Base-by-base conservation (phyloP, 371 early-diverging fungal genomes). In the Saksenaea oblongispora region DNA sequence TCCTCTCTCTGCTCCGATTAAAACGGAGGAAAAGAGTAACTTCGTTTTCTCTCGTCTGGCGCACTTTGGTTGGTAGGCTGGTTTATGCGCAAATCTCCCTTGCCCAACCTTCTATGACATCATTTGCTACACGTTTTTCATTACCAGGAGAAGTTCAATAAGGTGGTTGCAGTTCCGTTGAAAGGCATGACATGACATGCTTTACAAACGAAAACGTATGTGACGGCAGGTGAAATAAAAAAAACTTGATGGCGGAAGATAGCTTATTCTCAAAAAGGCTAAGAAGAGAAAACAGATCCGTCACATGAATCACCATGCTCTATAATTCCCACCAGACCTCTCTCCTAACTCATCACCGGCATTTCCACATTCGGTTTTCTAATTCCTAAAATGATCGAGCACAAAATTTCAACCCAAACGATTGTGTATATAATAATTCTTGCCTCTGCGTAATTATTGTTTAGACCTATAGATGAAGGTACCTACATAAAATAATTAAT, bases 261-360 rank as follows among this genome's bases (percentile, higher is more conserved):
- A 22, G 3, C 10, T 39, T 47, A 22, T 22, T 22, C 22, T 22
- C n/a, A 47, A 47, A 22, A 47, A 22, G 51, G 24, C 51, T 47
- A 47, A 47, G 22, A 47, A 47, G 51, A 22, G 1, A 47, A 47
- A 47, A 17, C 39, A n/a, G 17, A 47, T 47, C 24, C 22, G 24
- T 47, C 51, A 47, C 51, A 47, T 47, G 51, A 47, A 47, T 47
- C 51, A 47, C 51, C 51, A 47, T 22, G 51, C 51, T 47, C n/a
- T 47, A 9, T 22, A 22, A 22, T 47, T 47, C 51, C 51, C 51
- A 47, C 51, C 51, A 17, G 9, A 18, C n/a, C 14, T 41, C 42
- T 5, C 42, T 47, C 22, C 24, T 47, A 47, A 47, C 31, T 31
- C 31, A 47, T 17, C 7, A 47, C 22, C 51, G 51, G 51, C 51